Evolutionary conservation across 108 stramenopile species (phyloP).

Genomic region (Pseudonitzschia pungens): DNA sequence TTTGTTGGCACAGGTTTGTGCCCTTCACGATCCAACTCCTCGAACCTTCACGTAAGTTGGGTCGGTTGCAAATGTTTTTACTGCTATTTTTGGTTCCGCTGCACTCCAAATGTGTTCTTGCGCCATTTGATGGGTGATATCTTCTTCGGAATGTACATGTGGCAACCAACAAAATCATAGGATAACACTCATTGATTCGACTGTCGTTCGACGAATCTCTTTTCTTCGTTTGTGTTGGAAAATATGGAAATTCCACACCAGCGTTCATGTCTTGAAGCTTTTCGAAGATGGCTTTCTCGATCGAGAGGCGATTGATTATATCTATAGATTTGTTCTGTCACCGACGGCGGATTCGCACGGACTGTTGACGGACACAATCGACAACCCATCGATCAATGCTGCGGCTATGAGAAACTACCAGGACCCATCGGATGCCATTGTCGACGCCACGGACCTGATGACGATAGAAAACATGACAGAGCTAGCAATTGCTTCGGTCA

Average conservation of each 20-base stretch:
- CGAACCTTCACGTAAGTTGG: slow-evolving; percentile 75
- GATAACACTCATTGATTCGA: too few relatives aligned
- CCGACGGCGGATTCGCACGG: slow-evolving; percentile 1
- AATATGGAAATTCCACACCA: not conserved
- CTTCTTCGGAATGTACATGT: too few relatives aligned
- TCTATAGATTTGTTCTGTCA: slow-evolving; percentile 86
- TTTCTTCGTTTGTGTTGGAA: too few relatives aligned
- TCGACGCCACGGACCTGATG: not conserved
- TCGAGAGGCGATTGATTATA: slow-evolving; percentile 77
- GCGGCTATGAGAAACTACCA: not conserved
- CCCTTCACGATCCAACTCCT: slow-evolving; percentile 90
- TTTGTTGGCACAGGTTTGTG: slow-evolving; percentile 90
- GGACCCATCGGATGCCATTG: not conserved
- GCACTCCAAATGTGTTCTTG: too few relatives aligned
- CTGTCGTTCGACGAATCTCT: too few relatives aligned
- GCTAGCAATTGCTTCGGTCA: not conserved
- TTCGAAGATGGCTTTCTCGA: slow-evolving; percentile 90
- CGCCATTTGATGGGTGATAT: too few relatives aligned
- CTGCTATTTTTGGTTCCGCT: not conserved
- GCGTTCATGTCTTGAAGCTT: slow-evolving; percentile 45
- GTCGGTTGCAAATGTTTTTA: not conserved
- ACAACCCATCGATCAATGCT: not conserved
- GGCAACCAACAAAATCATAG: too few relatives aligned
- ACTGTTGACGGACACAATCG: not conserved
- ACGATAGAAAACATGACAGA: not conserved